Evolutionary conservation across 306 rosid genomes (phyloP).

Genomic region (Prunus persica): DNA sequence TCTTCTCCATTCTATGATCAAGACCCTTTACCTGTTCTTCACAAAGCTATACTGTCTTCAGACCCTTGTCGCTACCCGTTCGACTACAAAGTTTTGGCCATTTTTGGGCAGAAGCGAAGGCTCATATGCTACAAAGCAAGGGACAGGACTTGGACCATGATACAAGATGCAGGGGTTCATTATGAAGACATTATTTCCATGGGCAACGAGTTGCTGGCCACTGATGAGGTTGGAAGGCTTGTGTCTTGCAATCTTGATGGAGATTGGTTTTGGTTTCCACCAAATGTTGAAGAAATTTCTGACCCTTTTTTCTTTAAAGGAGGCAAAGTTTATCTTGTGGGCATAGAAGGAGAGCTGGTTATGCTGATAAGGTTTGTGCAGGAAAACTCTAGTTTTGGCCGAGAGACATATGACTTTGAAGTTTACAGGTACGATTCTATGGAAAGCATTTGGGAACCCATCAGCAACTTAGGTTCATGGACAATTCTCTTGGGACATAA

Average conservation of each 20-base stretch:
- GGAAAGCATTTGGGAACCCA: neutral
- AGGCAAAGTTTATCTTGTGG: neutral
- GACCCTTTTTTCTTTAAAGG: neutral
- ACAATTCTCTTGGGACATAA: neutral
- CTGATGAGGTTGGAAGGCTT: neutral
- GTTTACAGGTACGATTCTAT: neutral
- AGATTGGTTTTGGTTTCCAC: neutral
- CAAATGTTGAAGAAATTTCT: neutral
- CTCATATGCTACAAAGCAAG: neutral
- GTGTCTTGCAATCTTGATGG: neutral
- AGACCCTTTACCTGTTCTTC: neutral
- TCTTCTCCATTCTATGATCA: neutral
- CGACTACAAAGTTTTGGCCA: neutral
- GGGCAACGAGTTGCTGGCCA: neutral
- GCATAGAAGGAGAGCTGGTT: neutral
- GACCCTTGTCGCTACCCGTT: neutral
- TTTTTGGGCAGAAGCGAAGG: slow-evolving; percentile 2
- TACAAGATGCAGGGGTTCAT: neutral
- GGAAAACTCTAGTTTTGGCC: neutral
- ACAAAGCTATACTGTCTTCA: slow-evolving; percentile 12
- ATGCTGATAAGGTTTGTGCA: neutral
- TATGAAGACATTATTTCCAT: neutral
- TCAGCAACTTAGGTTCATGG: neutral
- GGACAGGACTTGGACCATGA: neutral
- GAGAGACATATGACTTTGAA: slow-evolving; percentile 1